A percentile compares a stretch with the other conserved stretches of the same genome.
These are phyloP conservation scores for Saccharomycodes ludwigii DNA, from an alignment of 805 yeast species.

Conservation along the genomic window DNA sequence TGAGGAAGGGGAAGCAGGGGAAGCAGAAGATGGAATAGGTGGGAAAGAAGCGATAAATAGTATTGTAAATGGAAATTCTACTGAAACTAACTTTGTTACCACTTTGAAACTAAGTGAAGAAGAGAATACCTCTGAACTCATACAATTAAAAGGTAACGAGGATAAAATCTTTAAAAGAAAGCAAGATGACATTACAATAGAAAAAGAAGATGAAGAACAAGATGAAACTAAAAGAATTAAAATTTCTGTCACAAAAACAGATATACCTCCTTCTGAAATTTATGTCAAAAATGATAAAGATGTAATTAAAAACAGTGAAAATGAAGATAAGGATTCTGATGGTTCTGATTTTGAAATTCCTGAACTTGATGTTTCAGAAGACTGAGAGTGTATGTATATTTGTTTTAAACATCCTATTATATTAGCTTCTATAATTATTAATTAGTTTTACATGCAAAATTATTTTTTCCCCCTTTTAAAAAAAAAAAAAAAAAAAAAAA, in stretches of 20 bases:
- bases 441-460: neutral
- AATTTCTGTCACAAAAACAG: neutral
- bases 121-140: neutral
- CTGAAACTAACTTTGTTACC: neutral
- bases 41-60: conserved; percentile 5
- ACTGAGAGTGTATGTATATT: neutral
- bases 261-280: conserved; percentile 3
- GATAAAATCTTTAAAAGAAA: conserved; percentile 9
- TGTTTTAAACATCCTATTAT: neutral
- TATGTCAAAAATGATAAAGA: conserved; percentile 1
- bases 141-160: conserved; percentile 3
- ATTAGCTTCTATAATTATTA: neutral
- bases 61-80: neutral
- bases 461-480: conserved; percentile 1
- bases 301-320: neutral
- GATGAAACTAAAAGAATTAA: too few relatives aligned
- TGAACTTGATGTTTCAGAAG: conserved; percentile 10
- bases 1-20: conserved; percentile 3
- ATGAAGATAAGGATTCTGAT: conserved; percentile 11
- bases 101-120: too few relatives aligned
- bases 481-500: neutral
- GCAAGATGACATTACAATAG: conserved; percentile 2
- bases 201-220: conserved; percentile 5
- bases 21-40: conserved; percentile 5
- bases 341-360: conserved; percentile 24